Evolutionary conservation across 2,329 filamentous ascomycete genomes (phyloP), one percentile per base, ranked within the genome.

Genomic region (Macrophomina phaseolina): DNA sequence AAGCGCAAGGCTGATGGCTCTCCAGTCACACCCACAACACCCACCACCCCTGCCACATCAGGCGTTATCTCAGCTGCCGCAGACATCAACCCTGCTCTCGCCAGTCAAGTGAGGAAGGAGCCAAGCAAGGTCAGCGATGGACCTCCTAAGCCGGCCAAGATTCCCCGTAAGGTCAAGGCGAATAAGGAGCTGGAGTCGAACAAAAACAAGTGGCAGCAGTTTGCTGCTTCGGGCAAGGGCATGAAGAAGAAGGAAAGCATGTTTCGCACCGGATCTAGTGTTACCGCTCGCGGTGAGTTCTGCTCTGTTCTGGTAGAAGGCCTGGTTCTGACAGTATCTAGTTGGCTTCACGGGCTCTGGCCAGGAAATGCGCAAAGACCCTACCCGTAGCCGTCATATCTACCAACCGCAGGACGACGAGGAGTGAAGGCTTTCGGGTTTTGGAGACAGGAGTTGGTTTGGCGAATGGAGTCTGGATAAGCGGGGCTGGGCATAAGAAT

Each of bases 291-390:
- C 90, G 94, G 94, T 97, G 82, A 71, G 16, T 28, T n/a, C 38
- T 63, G 68, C 11, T 38, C 65, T 38, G 49, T 34, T 60, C n/a
- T 16, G 62, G 58, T 3, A 58, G n/a, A 66, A 56, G n/a, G 48
- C 49, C 12, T 49, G 30, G 52, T 45, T 70, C 76, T 78, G 70
- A 78, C 68, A 16, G 51, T 53, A 23, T 68, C 6, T 71, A 97
- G 95, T 99, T 75, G 95, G 95, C 40, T 97, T 99, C 76, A 97
- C 93, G 8, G 95, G 95, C 69, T 97, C 94, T 65, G 95, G 95
- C 68, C 93, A 97, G 80, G 86, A 91, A 71, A 98, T 98, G 95
- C 91, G 93, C 73, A 97, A 97, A 80, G 95, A 97, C 76, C 88
- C 89, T 56, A 89, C 90, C 69, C 87, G 94, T 75, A 90, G 45